Evolutionary conservation across 2,329 filamentous ascomycete genomes (phyloP), one percentile per base, ranked within the genome.

Genomic region (Clonostachys rhizophaga): DNA sequence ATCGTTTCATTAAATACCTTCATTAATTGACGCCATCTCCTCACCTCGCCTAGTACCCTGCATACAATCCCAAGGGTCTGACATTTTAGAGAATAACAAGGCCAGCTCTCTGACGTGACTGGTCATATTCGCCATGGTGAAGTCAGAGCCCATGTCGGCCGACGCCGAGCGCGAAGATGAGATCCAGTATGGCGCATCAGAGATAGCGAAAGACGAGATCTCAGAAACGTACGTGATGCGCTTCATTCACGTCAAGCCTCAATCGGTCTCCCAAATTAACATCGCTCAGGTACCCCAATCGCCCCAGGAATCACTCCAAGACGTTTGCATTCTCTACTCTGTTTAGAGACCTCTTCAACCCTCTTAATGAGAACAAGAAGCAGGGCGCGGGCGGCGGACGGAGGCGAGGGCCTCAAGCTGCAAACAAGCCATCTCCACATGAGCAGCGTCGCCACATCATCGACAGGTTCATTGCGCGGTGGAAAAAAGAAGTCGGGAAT

Each of bases 251-350:
- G 5, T 13, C 4, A 11, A n/a, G 13, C 10, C 5, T 33, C 33
- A 36, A 34, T 11, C 14, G 30, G 6, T 10, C 5, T 6, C 16
- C 17, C 12, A 16, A 14, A n/a, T 54, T 63, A 46, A 67, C 47
- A 45, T 14, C n/a, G 13, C n/a, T 2, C n/a, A 90, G 86, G 60
- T 95, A 89, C 61, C 89, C 91, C 4, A 84, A 90, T 58, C 82
- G 91, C 4, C 94, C 94, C 5, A 80, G 73, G 52, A 99, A 97
- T 55, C 81, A 87, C 55, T 83, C 83, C 37, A 82, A 81, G 51
- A 96, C 92, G 1, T 71, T 95, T 10, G 81, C 83, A 6, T 99
- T 99, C 61, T 86, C 89, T 50, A 84, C 88, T 5, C 75, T 99
- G 0, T 90, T 87, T 62, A 71, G 77, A 14, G 76, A 78, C 20